Base-by-base conservation (phyloP, 192 early-diverging fungal genomes). In the Neocallimastix lanati region DNA sequence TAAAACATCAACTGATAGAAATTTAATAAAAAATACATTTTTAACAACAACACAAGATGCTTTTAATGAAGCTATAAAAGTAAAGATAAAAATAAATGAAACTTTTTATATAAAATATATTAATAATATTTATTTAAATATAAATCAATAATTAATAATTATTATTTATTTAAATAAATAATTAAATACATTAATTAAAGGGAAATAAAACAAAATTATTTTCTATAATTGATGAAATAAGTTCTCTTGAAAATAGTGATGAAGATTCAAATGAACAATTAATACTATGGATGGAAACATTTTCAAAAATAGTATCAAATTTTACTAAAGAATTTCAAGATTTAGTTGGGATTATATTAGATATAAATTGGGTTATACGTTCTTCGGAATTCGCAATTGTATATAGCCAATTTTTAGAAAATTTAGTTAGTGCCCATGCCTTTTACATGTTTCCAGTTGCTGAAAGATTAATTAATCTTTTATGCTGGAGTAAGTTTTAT, bases 361-460 rank as follows among this genome's bases (percentile, higher is more conserved):
- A 67, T 67, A 67, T 67, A 11, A 67, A 67, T 67, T 67, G 50
- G 50, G 50, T 67, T n/a, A 67, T 25, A 67, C 25, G 50, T n/a
- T 67, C 50, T 11, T 67, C 50, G 28, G 78, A 80, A 14, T 87
- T 92, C 80, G 86, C 92, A 5, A 82, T 84, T 28, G 80, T 84
- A n/a, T 94, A 89, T 79, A 82, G 86, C 28, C 85, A 85, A 12
- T 88, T 93, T 36, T 67, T 95, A 58, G 89, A 92, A 29, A 92
- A 93, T 78, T 84, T 94, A 29, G 93, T 93, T 2, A 91, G 90
- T 21, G 93, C 92, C 2, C 93, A 95, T 80, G 87, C 92, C 1
- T 85, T 86, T 36, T 91, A 91, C 81, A 88, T 89, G 28, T 81
- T 84, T 21, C 87, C 92, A 29, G 91, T 93, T 0, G 81, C 91